Base-by-base conservation (phyloP, 2,329 filamentous ascomycete genomes). In the Monilinia laxa region DNA sequence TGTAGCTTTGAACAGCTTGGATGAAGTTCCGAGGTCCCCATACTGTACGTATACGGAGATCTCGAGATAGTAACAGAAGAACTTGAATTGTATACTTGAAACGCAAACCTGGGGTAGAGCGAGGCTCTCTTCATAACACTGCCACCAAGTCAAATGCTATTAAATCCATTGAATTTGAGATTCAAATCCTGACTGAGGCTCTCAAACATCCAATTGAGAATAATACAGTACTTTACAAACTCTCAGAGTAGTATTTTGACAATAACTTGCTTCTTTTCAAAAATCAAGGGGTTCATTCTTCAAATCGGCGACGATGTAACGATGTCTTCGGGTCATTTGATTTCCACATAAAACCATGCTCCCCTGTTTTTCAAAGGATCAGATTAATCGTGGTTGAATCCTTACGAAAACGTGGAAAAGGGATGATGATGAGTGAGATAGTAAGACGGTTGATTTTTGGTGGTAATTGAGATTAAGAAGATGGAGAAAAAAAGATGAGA, bases 381-480 rank as follows among this genome's bases (percentile, higher is more conserved):
- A 38, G 25, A n/a, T 25, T 47, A 25, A 62, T 51, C 38, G 40
- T 53, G 38, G 45, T 66, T 40, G 11, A 25, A 66, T 66, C 56
- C 64, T 66, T 54, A 66, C 56, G 35, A 62, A 62, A 66, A 66
- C 64, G 56, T 66, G 64, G 64, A 54, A 64, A 38, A 35, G 52
- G 42, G 55, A 53, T 28, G 49, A 47, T 40, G 55, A 66, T 66
- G 55, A 65, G 42, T 60, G 58, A 62, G 49, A 62, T 53, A 10
- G 47, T 62, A 51, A 65, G 55, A 60, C 64, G 64, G 47, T 65
- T 60, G 38, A 59, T 47, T 45, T 56, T 47, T 58, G 42, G 62
- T 38, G n/a, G 16, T 40, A 38, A 56, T 51, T 38, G 62, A 58
- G 42, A 20, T 53, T 28, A 18, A 25, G n/a, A 31, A 31, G 25